Percentiles rank a stretch among this genome's conserved stretches.
Conservation (phyloP, 108 stramenopile species). For the Cylindrotheca fusiformis region DNA sequence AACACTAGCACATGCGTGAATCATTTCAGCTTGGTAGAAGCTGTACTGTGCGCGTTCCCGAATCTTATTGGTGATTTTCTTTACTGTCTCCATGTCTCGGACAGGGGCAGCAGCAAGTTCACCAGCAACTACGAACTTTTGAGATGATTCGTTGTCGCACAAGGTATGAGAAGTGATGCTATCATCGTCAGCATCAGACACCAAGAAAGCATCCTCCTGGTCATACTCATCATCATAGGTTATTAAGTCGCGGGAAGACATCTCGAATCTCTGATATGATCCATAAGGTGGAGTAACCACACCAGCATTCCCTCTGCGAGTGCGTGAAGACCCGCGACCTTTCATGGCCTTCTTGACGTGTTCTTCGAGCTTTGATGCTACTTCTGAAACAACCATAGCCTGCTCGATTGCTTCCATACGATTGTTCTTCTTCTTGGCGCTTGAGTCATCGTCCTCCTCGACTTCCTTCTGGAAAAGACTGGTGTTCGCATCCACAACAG, state of each 20-base stretch:
- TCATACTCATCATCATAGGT: conserved; percentile 68
- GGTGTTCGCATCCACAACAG: conserved; percentile 10
- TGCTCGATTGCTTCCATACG: conserved; percentile 36
- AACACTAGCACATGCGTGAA: conserved; percentile 34
- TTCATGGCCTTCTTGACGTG: conserved; percentile 45
- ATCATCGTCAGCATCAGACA: conserved; percentile 37
- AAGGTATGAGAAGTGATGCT: conserved; percentile 7
- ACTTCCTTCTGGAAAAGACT: conserved; percentile 8
- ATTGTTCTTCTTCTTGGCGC: conserved; percentile 16
- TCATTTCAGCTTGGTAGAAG: conserved; percentile 3
- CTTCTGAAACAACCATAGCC: conserved; percentile 49
- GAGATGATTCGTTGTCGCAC: background rate
- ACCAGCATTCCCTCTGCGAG: conserved; percentile 29
- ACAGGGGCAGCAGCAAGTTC: conserved; percentile 27
- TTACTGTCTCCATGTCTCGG: conserved; percentile 2
- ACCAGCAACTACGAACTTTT: background rate
- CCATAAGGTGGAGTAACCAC: conserved; percentile 58
- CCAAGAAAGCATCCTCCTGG: conserved; percentile 16
- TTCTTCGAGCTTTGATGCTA: conserved; percentile 57
- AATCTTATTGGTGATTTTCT: conserved; percentile 20
- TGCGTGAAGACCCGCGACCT: conserved; percentile 19
- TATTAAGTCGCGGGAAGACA: conserved; percentile 34
- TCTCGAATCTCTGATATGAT: conserved; percentile 5
- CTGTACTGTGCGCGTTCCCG: conserved; percentile 3
- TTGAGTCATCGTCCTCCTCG: conserved; percentile 22